Percentiles rank a stretch among this genome's conserved stretches.
These are phyloP conservation scores for Raphanus raphanistrum DNA, from an alignment of 345 rosid genomes.

Conservation along the genomic window DNA sequence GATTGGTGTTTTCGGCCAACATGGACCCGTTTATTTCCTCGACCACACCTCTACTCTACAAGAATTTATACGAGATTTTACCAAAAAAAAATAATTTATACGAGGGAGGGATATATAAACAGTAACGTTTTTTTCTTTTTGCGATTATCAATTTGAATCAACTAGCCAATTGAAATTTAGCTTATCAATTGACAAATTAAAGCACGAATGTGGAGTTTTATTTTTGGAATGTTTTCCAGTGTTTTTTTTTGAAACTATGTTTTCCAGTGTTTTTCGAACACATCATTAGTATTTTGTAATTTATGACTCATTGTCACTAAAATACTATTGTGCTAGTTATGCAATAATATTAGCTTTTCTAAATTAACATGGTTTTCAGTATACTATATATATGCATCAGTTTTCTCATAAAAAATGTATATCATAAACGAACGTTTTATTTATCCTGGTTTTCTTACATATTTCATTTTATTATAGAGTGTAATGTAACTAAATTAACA, in stretches of 20 bases:
- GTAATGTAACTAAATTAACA: background rate
- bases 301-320: background rate
- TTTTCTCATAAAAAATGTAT: background rate
- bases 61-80: background rate
- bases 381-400: background rate
- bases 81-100: background rate
- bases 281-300: background rate
- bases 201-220: background rate
- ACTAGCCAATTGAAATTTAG: background rate
- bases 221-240: background rate
- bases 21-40: constrained; percentile 30
- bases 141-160: background rate
- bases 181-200: background rate
- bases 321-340: background rate
- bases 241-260: background rate
- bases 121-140: background rate
- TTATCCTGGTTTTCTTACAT: background rate
- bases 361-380: background rate
- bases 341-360: background rate
- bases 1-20: constrained; percentile 21
- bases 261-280: background rate
- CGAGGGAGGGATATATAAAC: background rate
- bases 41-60: constrained; percentile 27
- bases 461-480: background rate
- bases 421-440: background rate